Evolutionary conservation across 2,329 filamentous ascomycete genomes (phyloP), one percentile per base, ranked within the genome.

Genomic region (Fonsecaea nubica): DNA sequence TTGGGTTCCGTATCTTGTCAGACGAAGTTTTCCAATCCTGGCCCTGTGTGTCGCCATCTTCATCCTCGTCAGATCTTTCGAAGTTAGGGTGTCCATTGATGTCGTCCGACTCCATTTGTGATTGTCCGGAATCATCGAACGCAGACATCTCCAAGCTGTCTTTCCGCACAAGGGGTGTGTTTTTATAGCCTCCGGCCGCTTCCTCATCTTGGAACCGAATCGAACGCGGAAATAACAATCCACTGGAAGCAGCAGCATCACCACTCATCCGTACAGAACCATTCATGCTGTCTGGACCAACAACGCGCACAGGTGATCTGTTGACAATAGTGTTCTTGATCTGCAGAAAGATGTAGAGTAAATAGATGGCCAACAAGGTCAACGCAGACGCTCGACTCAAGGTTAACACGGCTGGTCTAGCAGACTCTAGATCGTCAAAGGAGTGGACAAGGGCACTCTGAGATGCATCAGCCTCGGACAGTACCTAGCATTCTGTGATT

Each of bases 301-400:
- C 32, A 30, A 50, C 30, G 10, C 45, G 38, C n/a, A 59, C 50
- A 9, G n/a, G 21, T 50, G 40, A 42, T 32, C 42, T 52, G 50
- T 53, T 48, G 15, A 53, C n/a, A 40, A 25, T 12, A 4, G 90
- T 92, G 64, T 84, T 65, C 92, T 45, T 85, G 40, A 93, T 86
- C 78, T 93, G 90, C 82, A 94, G 93, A 76, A 85, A 83, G 15
- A 94, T 86, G 76, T 93, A 93, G 70, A 93, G 81, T 63, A 90
- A 83, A 77, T 94, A 94, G 58, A 94, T 85, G 25, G 89, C 68
- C 12, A 94, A 83, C 6, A 94, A 84, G 63, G 93, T 91, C 66
- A 93, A 85, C 35, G 91, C 84, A 7, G 91, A 92, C 68, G 90
- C 90, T 67, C 89, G 60, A 48, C 61, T 67, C 30, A 67, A 62